These are phyloP conservation scores for Monilinia aucupariae DNA, from an alignment of 2,329 filamentous ascomycete species.

Conservation along the genomic window DNA sequence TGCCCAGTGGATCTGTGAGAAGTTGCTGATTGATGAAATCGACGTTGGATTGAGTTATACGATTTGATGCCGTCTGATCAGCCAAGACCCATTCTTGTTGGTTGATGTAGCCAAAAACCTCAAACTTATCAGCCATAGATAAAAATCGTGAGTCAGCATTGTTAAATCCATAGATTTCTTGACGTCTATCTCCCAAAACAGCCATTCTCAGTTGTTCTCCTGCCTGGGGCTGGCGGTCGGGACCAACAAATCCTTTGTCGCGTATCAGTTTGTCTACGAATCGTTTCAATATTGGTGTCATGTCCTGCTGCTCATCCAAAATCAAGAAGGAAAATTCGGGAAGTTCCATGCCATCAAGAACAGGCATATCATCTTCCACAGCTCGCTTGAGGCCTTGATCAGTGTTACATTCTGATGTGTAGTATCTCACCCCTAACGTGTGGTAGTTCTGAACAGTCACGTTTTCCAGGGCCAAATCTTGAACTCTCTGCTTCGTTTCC, in stretches of 20 bases:
- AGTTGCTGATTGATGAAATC: slow-evolving; percentile 15
- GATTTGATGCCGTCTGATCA: slow-evolving; percentile 9
- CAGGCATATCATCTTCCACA: slow-evolving; percentile 6
- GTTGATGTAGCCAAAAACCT: slow-evolving; percentile 12
- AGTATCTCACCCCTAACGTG: slow-evolving; percentile 3
- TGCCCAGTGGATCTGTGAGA: not conserved
- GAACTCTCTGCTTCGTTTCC: slow-evolving; percentile 9
- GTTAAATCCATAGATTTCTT: slow-evolving; percentile 11
- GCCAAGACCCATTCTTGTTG: slow-evolving; percentile 3
- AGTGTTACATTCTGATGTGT: slow-evolving; percentile 10
- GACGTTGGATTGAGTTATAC: slow-evolving; percentile 11
- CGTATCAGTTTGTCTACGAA: slow-evolving; percentile 13
- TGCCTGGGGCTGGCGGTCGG: not conserved
- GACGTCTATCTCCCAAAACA: slow-evolving; percentile 6
- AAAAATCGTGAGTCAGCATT: slow-evolving; percentile 15
- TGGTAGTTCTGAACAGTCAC: slow-evolving; percentile 7
- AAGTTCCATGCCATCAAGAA: slow-evolving; percentile 5
- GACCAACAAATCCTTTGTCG: slow-evolving; percentile 1
- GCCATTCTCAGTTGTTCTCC: not conserved
- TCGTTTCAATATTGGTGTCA: slow-evolving; percentile 14
- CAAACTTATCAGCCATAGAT: slow-evolving; percentile 1
- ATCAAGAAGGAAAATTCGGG: slow-evolving; percentile 11
- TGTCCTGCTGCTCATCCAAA: slow-evolving; percentile 14
- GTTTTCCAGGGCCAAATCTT: slow-evolving; percentile 5
- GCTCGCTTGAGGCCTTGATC: slow-evolving; percentile 15